phyloP scores from a whole-genome alignment of 345 rosid genomes.

The Cochlearia excelsa region DNA sequence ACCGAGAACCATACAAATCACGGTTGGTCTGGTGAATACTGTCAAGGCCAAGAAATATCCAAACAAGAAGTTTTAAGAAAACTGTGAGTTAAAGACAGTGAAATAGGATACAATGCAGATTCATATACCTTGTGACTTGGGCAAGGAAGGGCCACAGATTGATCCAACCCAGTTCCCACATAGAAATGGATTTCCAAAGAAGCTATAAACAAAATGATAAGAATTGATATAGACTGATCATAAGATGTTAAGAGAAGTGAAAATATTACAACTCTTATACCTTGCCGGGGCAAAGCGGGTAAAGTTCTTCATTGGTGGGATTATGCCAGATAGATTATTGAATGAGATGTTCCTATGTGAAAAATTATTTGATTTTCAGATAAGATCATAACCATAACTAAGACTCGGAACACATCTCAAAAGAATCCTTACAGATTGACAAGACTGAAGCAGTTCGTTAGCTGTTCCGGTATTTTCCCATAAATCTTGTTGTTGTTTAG shows the following conservation, averaged over 20 bases:
- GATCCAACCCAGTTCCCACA: slow-evolving; percentile 90
- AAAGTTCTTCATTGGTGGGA: slow-evolving; percentile 65
- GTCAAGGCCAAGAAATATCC: slow-evolving; percentile 16
- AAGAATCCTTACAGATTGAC: slow-evolving; percentile 46
- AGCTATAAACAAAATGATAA: slow-evolving; percentile 41
- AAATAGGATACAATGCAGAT: neutral
- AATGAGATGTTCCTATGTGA: slow-evolving; percentile 66
- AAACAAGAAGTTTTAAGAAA: neutral
- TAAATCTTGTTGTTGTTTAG: slow-evolving; percentile 67
- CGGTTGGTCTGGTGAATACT: slow-evolving; percentile 58
- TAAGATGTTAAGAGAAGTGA: neutral
- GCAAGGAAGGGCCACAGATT: slow-evolving; percentile 52
- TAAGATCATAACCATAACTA: too few relatives aligned
- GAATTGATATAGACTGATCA: neutral
- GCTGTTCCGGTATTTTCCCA: slow-evolving; percentile 82
- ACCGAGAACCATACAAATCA: slow-evolving; percentile 66
- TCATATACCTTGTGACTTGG: slow-evolving; percentile 55
- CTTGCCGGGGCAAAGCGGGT: slow-evolving; percentile 60
- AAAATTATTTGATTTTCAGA: too few relatives aligned
- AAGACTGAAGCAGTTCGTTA: slow-evolving; percentile 80
- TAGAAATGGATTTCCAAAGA: slow-evolving; percentile 66
- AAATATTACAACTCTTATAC: slow-evolving; percentile 34
- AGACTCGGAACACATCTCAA: too few relatives aligned
- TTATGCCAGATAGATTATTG: slow-evolving; percentile 81
- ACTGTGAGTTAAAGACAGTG: neutral